Evolutionary conservation across 768 basidiomycete species (phyloP).

Genomic region (Suillus variegatus): DNA sequence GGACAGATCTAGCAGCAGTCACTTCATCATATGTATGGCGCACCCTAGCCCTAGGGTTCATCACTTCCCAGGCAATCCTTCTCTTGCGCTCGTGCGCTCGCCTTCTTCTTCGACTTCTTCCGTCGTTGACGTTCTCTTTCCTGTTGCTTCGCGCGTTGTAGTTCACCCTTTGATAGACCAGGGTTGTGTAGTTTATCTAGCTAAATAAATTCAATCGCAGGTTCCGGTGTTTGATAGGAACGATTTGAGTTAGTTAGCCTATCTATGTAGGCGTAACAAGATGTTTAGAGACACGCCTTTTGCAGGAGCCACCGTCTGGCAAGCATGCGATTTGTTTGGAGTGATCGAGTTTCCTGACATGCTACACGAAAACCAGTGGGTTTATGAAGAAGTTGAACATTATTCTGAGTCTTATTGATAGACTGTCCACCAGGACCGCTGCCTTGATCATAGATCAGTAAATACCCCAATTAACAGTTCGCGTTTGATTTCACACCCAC

Average conservation of each 20-base stretch:
- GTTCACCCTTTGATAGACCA: constrained; percentile 69
- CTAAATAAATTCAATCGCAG: constrained; percentile 36
- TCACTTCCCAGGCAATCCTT: constrained; percentile 26
- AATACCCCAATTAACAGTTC: constrained; percentile 2
- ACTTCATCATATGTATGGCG: too few species aligned
- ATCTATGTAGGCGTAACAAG: constrained; percentile 15
- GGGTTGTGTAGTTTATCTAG: constrained; percentile 74
- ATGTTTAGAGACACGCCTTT: constrained; percentile 52
- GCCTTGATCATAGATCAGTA: constrained; percentile 46
- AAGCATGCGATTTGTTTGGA: constrained; percentile 73
- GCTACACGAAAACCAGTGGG: constrained; percentile 86
- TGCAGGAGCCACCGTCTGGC: constrained; percentile 75
- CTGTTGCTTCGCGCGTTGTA: constrained; percentile 69
- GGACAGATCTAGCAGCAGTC: background rate
- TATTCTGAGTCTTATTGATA: constrained; percentile 92
- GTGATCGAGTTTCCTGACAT: constrained; percentile 88
- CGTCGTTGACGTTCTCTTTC: constrained; percentile 73
- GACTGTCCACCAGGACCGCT: constrained; percentile 97
- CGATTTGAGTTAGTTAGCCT: constrained; percentile 13
- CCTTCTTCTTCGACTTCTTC: constrained; percentile 81
- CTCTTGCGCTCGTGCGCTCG: constrained; percentile 17
- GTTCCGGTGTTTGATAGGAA: background rate
- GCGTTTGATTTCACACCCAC: constrained; percentile 39
- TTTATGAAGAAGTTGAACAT: constrained; percentile 86
- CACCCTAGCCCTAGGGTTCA: background rate